Conservation (phyloP, 2,329 filamentous ascomycete species). For the Paecilomyces sp. region DNA sequence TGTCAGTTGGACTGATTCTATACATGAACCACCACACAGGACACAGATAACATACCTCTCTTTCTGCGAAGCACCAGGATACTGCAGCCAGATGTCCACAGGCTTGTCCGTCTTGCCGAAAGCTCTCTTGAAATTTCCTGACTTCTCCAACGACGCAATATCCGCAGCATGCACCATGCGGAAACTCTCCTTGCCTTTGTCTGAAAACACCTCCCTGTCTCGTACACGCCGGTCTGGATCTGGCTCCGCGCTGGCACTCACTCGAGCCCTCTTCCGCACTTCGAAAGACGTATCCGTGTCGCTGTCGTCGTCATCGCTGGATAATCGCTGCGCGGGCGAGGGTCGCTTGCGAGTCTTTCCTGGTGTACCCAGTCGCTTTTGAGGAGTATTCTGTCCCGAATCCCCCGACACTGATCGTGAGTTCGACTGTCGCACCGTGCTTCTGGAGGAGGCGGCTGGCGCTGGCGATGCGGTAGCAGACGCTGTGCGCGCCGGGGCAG, state of each 20-base stretch:
- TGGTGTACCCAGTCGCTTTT: conserved; percentile 24
- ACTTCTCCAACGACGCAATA: conserved; percentile 38
- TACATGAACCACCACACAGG: conserved; percentile 2
- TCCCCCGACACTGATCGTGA: conserved; percentile 25
- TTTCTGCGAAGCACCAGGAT: conserved; percentile 65
- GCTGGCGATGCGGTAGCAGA: conserved; percentile 12
- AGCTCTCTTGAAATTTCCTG: conserved; percentile 45
- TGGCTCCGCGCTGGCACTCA: conserved; percentile 34
- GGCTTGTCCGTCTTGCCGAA: conserved; percentile 40
- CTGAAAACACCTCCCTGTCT: conserved; percentile 38
- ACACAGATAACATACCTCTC: conserved; percentile 50
- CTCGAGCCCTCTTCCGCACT: conserved; percentile 35
- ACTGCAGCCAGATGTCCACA: conserved; percentile 63
- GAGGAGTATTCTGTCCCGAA: conserved; percentile 13
- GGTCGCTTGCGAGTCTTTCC: conserved; percentile 28
- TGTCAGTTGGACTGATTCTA: conserved; percentile 12
- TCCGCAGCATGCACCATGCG: conserved; percentile 44
- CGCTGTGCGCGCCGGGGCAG: conserved; percentile 19
- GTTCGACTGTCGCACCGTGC: conserved; percentile 15
- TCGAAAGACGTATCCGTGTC: conserved; percentile 35
- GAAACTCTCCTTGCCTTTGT: conserved; percentile 28
- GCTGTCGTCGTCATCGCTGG: conserved; percentile 35
- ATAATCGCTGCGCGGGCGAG: conserved; percentile 31
- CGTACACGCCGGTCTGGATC: conserved; percentile 39
- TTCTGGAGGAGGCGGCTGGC: conserved; percentile 2